Conservation (phyloP, 148 eudicot genomes). For the Suaeda aralocaspica region DNA sequence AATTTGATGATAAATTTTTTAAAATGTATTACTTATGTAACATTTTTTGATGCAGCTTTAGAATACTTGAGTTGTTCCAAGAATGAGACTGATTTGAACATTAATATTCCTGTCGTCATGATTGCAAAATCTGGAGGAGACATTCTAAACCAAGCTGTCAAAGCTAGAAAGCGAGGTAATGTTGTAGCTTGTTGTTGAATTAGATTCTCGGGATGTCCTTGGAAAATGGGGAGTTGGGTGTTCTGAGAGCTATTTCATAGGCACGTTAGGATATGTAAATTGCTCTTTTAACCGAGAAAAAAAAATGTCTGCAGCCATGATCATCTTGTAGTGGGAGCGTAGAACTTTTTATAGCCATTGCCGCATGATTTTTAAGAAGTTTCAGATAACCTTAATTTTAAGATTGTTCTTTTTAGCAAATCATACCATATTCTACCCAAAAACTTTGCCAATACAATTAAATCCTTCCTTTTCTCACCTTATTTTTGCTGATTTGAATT, state of each 20-base stretch:
- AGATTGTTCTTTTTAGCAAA: too few species aligned
- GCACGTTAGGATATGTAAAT: too few species aligned
- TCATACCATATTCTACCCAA: too few species aligned
- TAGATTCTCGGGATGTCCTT: neutral
- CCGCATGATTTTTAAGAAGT: too few species aligned
- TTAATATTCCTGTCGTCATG: constrained; percentile 65
- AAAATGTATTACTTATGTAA: neutral
- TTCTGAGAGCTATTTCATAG: neutral
- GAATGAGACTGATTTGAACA: constrained; percentile 38
- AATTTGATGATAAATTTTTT: neutral
- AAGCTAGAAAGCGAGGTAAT: constrained; percentile 55
- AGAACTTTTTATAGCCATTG: too few species aligned
- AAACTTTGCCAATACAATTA: too few species aligned
- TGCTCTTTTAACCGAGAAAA: too few species aligned
- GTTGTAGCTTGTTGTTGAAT: neutral
- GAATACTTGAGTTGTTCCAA: constrained; percentile 57
- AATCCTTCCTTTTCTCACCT: too few species aligned
- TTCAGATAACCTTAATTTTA: too few species aligned
- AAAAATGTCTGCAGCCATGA: too few species aligned
- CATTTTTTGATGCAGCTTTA: constrained; percentile 38
- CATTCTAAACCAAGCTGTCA: constrained; percentile 43
- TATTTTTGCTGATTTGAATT: too few species aligned
- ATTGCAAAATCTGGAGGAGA: constrained; percentile 65
- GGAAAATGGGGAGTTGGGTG: neutral
- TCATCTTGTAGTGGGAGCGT: too few species aligned